Conservation (phyloP, 2,329 filamentous ascomycete species). For the Akanthomyces muscarius region DNA sequence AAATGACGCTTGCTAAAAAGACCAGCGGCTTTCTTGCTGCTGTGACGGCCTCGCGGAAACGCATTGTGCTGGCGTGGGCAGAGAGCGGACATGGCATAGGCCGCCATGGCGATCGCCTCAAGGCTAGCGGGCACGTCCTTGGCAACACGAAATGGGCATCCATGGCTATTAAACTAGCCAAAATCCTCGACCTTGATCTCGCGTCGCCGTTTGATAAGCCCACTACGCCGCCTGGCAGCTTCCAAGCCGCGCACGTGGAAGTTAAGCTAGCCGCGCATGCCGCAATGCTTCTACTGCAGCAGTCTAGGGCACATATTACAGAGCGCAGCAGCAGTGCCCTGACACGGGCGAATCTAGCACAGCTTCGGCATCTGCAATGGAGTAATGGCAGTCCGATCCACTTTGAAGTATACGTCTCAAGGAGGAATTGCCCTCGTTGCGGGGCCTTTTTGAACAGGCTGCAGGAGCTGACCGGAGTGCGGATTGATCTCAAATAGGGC, state of each 20-base stretch:
- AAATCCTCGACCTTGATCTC: conserved; percentile 29
- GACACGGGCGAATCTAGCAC: conserved; percentile 21
- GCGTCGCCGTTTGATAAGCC: conserved; percentile 27
- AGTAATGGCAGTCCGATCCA: conserved; percentile 25
- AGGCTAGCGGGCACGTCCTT: conserved; percentile 24
- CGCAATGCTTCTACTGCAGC: conserved; percentile 26
- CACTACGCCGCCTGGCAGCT: conserved; percentile 18
- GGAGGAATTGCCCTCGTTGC: conserved; percentile 31
- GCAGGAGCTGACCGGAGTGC: conserved; percentile 26
- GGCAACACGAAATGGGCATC: conserved; percentile 30
- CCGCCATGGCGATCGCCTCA: conserved; percentile 28
- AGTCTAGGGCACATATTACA: conserved; percentile 6
- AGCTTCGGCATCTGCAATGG: conserved; percentile 25
- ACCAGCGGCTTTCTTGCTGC: conserved; percentile 1
- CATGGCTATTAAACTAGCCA: conserved; percentile 29
- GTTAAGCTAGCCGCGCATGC: conserved; percentile 37
- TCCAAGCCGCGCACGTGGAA: conserved; percentile 36
- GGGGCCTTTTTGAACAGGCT: conserved; percentile 25
- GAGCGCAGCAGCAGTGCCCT: conserved; percentile 19
- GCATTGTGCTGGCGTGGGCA: conserved; percentile 4
- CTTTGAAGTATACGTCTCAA: conserved; percentile 35
- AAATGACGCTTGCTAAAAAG: not conserved
- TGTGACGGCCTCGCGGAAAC: not conserved
- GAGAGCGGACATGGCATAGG: conserved; percentile 28
- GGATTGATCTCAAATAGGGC: conserved; percentile 27